Evolutionary conservation across 2,329 filamentous ascomycete species (phyloP), one percentile per base, ranked within the genome.

Genomic region (Saccharata proteae): DNA sequence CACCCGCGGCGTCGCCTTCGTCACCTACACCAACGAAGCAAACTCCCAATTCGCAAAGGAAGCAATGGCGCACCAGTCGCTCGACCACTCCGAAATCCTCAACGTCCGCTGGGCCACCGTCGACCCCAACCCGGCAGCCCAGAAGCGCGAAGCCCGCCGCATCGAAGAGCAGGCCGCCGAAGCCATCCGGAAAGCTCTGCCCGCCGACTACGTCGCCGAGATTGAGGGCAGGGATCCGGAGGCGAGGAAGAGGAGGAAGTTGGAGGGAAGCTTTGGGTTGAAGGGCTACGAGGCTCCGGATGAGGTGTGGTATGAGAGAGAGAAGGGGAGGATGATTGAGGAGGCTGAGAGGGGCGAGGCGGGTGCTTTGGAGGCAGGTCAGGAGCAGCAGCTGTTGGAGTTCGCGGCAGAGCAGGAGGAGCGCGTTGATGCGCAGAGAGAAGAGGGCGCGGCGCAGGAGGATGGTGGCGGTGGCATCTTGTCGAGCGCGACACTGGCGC

Each of bases 51-150:
- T 58, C 27, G 55, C 55, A 15, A 57, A 88, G 51, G 85, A 93
- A 55, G 82, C 90, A 1, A 96, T 98, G 88, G 82, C 84, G 4
- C 84, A 94, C 51, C 90, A 98, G 59, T 74, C 76, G 1, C 65
- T 98, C 16, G 90, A 98, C 47, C 80, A 96, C 54, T 78, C 75
- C 40, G 90, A 98, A 58, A 77, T 94, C 14, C 62, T 98, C 16
- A 98, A 98, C 55, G 86, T 98, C 28, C 71, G 92, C 40, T 98
- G 90, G 90, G 90, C 90, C 24, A 98, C 90, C 0, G 80, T 84
- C 5, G 90, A 98, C 51, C 90, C 90, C 1, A 98, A 98, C 44
- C 90, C 90, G 0, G 77, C 90, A 64, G 85, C 88, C 2, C 84
- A 93, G 54, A 92, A 92, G 41, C 71, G 92, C 38, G 90, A 98